Conservation (phyloP, 2,329 filamentous ascomycete species). For the Ophiostoma sp. region DNA sequence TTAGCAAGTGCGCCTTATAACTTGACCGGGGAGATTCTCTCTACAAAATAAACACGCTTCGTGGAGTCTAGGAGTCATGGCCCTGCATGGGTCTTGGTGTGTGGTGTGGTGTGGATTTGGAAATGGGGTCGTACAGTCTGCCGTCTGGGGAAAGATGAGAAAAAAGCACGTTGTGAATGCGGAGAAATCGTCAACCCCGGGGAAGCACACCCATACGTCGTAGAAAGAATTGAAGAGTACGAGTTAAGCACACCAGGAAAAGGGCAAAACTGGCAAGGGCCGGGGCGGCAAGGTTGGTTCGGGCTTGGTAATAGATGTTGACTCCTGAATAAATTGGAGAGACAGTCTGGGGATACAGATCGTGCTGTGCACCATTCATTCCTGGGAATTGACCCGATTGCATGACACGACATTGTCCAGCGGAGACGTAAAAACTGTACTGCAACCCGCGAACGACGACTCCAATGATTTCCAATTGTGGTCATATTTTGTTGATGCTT, state of each 20-base stretch:
- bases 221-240: background rate
- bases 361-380: background rate
- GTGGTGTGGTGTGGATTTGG: background rate
- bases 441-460: background rate
- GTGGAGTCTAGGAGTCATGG: background rate
- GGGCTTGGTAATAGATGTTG: background rate
- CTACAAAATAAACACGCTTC: background rate
- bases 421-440: background rate
- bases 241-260: background rate
- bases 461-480: background rate
- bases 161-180: background rate
- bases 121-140: background rate
- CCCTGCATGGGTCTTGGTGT: background rate
- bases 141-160: background rate
- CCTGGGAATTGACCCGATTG: background rate
- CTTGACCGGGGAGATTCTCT: background rate
- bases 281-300: background rate
- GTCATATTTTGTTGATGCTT: background rate
- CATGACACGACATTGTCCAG: background rate
- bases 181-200: background rate
- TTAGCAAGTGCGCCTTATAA: background rate
- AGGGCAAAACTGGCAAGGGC: background rate
- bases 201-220: background rate
- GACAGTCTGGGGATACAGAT: background rate
- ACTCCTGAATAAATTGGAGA: too few species aligned